Percentiles rank a stretch among this genome's conserved stretches.
These are phyloP conservation scores for Lagerstroemia speciosa DNA, from an alignment of 345 rosid species.

Conservation along the genomic window DNA sequence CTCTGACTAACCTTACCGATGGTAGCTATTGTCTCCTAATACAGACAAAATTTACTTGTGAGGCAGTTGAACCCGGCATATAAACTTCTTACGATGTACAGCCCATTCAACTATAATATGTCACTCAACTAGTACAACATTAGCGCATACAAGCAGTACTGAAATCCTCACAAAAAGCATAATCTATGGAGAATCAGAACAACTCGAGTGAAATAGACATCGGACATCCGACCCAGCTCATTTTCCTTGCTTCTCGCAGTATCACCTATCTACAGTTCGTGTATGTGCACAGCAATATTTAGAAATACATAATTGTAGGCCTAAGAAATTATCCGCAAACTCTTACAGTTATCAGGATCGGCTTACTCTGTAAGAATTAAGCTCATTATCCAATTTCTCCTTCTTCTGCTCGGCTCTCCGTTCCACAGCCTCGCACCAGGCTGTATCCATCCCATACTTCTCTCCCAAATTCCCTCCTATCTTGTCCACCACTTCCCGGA, in stretches of 20 bases:
- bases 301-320: neutral
- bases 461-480: conserved; percentile 65
- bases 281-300: neutral
- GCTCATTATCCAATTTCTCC: conserved; percentile 85
- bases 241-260: neutral
- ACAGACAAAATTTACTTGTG: too few species aligned
- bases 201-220: too few species aligned
- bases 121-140: neutral
- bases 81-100: neutral
- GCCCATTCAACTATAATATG: neutral
- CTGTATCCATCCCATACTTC: conserved; percentile 44
- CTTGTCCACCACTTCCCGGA: conserved; percentile 66
- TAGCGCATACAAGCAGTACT: neutral
- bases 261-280: neutral
- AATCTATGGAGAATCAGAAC: neutral
- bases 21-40: neutral
- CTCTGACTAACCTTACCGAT: neutral
- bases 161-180: neutral
- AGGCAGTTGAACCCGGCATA: too few species aligned
- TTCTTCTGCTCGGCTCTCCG: conserved; percentile 79
- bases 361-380: conserved; percentile 78
- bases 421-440: conserved; percentile 72
- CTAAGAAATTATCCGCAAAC: neutral
- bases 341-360: neutral
- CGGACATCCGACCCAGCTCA: too few species aligned